Percentiles rank a stretch among this genome's conserved stretches.
These are phyloP conservation scores for Starmerella sirachaensis DNA, from an alignment of 805 yeast genomes.

Conservation along the genomic window DNA sequence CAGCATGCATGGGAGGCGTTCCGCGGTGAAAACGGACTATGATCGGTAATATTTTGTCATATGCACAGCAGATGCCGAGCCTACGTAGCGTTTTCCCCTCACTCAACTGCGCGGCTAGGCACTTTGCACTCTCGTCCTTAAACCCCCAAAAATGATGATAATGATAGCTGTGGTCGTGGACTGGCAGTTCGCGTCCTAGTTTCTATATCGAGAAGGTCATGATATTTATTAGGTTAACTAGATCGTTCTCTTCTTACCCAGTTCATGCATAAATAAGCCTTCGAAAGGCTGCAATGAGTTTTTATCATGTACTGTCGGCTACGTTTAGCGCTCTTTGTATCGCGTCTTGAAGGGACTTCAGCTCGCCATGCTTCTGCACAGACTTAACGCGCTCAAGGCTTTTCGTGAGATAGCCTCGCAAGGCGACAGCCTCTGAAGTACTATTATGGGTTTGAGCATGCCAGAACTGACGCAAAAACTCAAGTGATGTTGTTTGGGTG, in stretches of 20 bases:
- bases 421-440: conserved; percentile 29
- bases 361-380: conserved; percentile 2
- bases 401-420: conserved; percentile 11
- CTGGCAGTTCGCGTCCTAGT: too few species aligned
- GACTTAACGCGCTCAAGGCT: conserved; percentile 16
- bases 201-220: too few species aligned
- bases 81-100: not conserved
- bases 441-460: conserved; percentile 12
- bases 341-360: conserved; percentile 11
- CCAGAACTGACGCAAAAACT: conserved; percentile 69
- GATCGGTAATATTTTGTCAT: not conserved
- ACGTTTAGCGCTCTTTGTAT: conserved; percentile 10
- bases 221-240: too few species aligned
- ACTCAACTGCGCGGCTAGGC: too few species aligned
- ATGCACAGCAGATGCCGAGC: not conserved
- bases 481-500: conserved; percentile 61
- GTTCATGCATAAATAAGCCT: too few species aligned
- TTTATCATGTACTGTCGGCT: conserved; percentile 4
- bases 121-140: too few species aligned
- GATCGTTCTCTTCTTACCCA: too few species aligned
- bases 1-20: conserved; percentile 87
- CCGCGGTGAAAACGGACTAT: conserved; percentile 31
- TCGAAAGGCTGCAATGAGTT: too few species aligned
- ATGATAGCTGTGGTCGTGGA: not conserved
- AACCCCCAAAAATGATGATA: not conserved